Conservation (phyloP, 1,284 basidiomycete genomes). For the Ceratobasidium sp. region DNA sequence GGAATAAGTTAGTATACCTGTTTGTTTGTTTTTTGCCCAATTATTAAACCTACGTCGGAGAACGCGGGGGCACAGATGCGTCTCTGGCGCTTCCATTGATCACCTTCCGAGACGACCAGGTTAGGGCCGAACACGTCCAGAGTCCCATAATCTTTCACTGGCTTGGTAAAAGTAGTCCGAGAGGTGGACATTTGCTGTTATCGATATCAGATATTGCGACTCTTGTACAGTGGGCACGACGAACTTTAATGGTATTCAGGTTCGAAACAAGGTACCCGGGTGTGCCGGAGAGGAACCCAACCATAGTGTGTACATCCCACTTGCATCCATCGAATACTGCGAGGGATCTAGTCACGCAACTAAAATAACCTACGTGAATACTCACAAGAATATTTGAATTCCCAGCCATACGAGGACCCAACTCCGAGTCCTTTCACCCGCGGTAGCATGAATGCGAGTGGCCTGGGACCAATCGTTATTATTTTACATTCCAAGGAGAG, state of each 20-base stretch:
- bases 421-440: background rate
- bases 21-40: background rate
- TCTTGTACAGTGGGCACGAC: background rate
- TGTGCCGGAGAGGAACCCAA: background rate
- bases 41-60: constrained; percentile 29
- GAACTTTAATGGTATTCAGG: constrained; percentile 2
- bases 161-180: constrained; percentile 12
- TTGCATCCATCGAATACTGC: constrained; percentile 18
- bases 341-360: background rate
- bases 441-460: background rate
- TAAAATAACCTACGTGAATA: background rate
- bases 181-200: constrained; percentile 18
- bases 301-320: background rate
- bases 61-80: constrained; percentile 41
- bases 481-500: background rate
- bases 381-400: constrained; percentile 5
- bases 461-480: background rate
- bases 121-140: constrained; percentile 43
- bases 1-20: too few species aligned
- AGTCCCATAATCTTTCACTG: background rate
- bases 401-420: background rate
- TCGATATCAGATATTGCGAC: background rate
- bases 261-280: constrained; percentile 4
- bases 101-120: constrained; percentile 38
- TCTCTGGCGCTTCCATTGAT: constrained; percentile 43